Evolutionary conservation across 1,139 yeast genomes (phyloP).

Genomic region (Debaryomyces subglobosus): DNA sequence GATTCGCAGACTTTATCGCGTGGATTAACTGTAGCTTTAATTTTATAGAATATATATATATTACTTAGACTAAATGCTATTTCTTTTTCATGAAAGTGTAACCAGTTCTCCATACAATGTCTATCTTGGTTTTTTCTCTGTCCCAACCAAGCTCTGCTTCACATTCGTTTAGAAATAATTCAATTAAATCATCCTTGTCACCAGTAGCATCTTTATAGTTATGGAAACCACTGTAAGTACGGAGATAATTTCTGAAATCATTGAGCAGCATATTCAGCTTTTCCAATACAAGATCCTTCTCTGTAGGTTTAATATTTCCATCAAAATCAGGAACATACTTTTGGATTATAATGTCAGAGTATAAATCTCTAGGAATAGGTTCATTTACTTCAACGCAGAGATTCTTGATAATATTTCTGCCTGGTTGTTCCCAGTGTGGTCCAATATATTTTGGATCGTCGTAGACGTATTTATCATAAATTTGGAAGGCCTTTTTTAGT

Average conservation of each 20-base stretch:
- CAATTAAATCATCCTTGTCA: slow-evolving; percentile 25
- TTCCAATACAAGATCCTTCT: slow-evolving; percentile 28
- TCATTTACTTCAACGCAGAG: slow-evolving; percentile 32
- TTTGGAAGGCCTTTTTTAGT: slow-evolving; percentile 25
- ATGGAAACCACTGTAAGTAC: slow-evolving; percentile 45
- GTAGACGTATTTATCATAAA: slow-evolving; percentile 40
- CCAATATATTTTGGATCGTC: slow-evolving; percentile 41
- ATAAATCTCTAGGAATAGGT: slow-evolving; percentile 34
- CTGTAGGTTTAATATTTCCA: slow-evolving; percentile 18
- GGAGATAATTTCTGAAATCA: slow-evolving; percentile 33
- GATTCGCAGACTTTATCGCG: background rate
- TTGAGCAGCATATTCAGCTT: slow-evolving; percentile 24
- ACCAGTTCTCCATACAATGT: slow-evolving; percentile 45
- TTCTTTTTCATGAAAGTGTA: slow-evolving; percentile 37
- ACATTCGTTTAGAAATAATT: slow-evolving; percentile 26
- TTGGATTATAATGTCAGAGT: slow-evolving; percentile 29
- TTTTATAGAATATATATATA: too few species aligned
- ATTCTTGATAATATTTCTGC: slow-evolving; percentile 36
- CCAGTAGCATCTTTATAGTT: slow-evolving; percentile 34
- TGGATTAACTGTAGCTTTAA: background rate
- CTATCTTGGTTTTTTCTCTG: slow-evolving; percentile 31
- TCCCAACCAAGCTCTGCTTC: slow-evolving; percentile 36
- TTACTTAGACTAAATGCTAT: slow-evolving; percentile 2
- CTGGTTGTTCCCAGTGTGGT: slow-evolving; percentile 62
- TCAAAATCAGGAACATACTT: slow-evolving; percentile 27